These are phyloP conservation scores for Rhizopus sp. DNA, from an alignment of 371 early-diverging fungal species.

Conservation along the genomic window DNA sequence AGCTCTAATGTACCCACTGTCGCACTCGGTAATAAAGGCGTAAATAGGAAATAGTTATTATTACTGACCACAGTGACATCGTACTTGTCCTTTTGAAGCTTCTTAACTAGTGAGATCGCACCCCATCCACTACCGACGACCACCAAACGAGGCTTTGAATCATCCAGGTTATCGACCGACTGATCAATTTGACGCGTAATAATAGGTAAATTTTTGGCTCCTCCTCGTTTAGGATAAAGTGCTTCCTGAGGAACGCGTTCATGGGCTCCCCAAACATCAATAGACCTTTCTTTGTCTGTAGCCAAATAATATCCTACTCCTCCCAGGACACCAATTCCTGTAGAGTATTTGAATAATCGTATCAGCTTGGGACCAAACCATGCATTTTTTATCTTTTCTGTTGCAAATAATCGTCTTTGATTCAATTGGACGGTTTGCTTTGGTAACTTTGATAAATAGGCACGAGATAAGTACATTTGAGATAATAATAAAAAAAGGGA, in stretches of 20 bases:
- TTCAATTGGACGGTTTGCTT: background rate
- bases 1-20: conserved; percentile 85
- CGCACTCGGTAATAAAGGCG: conserved; percentile 79
- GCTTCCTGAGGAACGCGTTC: conserved; percentile 34
- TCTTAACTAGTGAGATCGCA: conserved; percentile 58
- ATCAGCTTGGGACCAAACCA: conserved; percentile 19
- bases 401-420: background rate
- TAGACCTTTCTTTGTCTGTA: conserved; percentile 27
- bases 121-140: conserved; percentile 84
- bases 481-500: background rate
- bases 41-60: conserved; percentile 87
- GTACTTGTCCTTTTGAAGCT: conserved; percentile 69
- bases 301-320: conserved; percentile 21
- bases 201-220: conserved; percentile 37
- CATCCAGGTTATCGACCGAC: conserved; percentile 14
- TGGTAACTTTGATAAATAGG: conserved; percentile 1
- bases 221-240: conserved; percentile 40
- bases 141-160: conserved; percentile 65
- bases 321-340: background rate
- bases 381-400: conserved; percentile 1
- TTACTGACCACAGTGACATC: conserved; percentile 71
- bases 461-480: conserved; percentile 13
- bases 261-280: conserved; percentile 25
- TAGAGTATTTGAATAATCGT: background rate
- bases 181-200: conserved; percentile 36